Evolutionary conservation across 1,284 basidiomycete species (phyloP).

Genomic region (Irpex sp.): DNA sequence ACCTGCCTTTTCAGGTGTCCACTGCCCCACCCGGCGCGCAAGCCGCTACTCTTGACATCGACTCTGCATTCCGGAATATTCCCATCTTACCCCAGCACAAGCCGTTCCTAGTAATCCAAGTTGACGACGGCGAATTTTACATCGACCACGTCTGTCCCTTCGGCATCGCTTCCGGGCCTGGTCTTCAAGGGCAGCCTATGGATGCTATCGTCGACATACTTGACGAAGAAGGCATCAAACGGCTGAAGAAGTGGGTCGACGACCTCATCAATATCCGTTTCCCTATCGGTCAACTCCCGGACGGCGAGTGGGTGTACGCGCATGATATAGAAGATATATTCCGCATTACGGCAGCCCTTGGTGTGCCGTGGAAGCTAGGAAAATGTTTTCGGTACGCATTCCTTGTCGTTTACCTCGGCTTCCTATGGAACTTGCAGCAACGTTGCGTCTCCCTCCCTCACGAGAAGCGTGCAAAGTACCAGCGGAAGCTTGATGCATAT

Average conservation of each 20-base stretch:
- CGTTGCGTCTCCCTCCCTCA: not conserved
- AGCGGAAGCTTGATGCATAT: not conserved
- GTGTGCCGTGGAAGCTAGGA: conserved; percentile 24
- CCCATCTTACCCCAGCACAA: conserved; percentile 15
- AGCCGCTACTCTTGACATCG: not conserved
- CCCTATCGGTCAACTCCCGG: conserved; percentile 6
- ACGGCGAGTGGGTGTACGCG: conserved; percentile 17
- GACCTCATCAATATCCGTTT: not conserved
- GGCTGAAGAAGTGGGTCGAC: not conserved
- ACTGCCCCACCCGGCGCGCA: not conserved
- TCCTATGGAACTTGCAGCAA: conserved; percentile 28
- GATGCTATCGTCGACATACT: conserved; percentile 28
- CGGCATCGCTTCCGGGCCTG: conserved; percentile 23
- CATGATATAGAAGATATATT: conserved; percentile 18
- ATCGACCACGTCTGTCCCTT: conserved; percentile 25
- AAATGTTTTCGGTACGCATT: conserved; percentile 24
- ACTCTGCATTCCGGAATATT: not conserved
- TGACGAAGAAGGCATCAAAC: not conserved
- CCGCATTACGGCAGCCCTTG: conserved; percentile 13
- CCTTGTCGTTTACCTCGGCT: conserved; percentile 31
- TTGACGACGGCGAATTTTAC: not conserved
- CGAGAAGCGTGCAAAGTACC: not conserved
- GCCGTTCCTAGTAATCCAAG: not conserved
- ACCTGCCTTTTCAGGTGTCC: conserved; percentile 16
- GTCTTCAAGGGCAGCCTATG: conserved; percentile 26